phyloP scores from a whole-genome alignment of 1,284 basidiomycete genomes.

The Fomes fomentarius region DNA sequence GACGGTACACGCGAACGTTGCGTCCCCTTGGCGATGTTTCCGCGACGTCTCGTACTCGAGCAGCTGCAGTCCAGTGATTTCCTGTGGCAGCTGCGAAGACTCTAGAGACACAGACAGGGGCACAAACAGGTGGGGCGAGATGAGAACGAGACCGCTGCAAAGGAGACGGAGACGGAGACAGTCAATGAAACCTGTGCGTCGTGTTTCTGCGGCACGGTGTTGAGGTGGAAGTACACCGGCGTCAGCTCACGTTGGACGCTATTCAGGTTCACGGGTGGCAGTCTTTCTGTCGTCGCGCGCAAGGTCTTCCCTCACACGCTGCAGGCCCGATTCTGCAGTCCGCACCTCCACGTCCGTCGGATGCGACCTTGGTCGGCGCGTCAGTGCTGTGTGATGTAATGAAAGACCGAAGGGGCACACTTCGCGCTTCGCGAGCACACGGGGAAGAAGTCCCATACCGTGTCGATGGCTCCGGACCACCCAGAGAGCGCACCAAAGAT shows the following conservation, averaged over 20 bases:
- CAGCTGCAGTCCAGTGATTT: constrained; percentile 65
- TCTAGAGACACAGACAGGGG: too few relatives aligned
- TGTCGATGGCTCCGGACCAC: constrained; percentile 72
- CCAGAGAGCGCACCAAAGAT: constrained; percentile 75
- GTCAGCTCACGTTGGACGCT: constrained; percentile 35
- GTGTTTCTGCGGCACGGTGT: constrained; percentile 15
- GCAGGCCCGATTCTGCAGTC: constrained; percentile 51
- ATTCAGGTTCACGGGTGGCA: constrained; percentile 39
- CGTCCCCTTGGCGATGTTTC: constrained; percentile 50
- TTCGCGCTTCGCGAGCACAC: constrained; percentile 29
- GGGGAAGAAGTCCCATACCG: constrained; percentile 55
- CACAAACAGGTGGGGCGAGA: neutral
- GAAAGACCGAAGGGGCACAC: constrained; percentile 15
- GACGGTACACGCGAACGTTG: constrained; percentile 56
- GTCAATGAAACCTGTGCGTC: constrained; percentile 41
- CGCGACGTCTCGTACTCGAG: constrained; percentile 71
- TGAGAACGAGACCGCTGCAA: neutral
- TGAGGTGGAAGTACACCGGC: neutral
- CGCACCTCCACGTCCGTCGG: constrained; percentile 54
- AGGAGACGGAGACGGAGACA: constrained; percentile 34
- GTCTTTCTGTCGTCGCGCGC: constrained; percentile 40
- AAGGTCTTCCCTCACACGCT: constrained; percentile 56
- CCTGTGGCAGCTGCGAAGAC: constrained; percentile 43
- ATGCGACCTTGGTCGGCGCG: too few relatives aligned
- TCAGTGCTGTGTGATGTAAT: neutral